These are phyloP conservation scores for Rhizopus arrhizus DNA, from an alignment of 371 early-diverging fungal genomes.

Conservation along the genomic window DNA sequence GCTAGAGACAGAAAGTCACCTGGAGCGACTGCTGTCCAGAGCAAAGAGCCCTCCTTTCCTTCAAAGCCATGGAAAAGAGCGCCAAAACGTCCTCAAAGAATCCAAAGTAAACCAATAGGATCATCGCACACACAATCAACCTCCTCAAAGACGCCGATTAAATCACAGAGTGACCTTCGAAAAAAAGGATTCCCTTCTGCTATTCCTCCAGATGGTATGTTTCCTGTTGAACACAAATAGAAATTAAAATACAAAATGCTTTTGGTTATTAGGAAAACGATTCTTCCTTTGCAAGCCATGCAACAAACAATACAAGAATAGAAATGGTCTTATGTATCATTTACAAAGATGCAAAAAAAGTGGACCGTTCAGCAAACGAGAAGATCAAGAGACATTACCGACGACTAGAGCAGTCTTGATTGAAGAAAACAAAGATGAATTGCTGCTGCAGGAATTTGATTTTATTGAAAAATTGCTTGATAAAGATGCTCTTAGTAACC, in stretches of 20 bases:
- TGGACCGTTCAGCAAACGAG: slow-evolving; percentile 23
- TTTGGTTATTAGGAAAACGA: slow-evolving; percentile 8
- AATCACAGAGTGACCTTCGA: slow-evolving; percentile 9
- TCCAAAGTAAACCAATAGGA: background rate
- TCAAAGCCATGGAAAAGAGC: slow-evolving; percentile 6
- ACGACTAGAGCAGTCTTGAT: background rate
- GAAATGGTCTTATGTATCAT: slow-evolving; percentile 46
- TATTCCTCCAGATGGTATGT: slow-evolving; percentile 13
- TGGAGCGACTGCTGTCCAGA: too few relatives aligned
- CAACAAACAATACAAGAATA: slow-evolving; percentile 49
- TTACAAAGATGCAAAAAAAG: slow-evolving; percentile 43
- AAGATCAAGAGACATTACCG: slow-evolving; percentile 21
- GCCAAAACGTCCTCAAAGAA: slow-evolving; percentile 2
- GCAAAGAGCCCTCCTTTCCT: background rate
- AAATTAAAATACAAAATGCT: background rate
- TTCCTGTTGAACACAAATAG: slow-evolving; percentile 36
- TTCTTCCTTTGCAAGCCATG: slow-evolving; percentile 49
- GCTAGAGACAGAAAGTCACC: background rate
- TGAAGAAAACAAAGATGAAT: slow-evolving; percentile 2
- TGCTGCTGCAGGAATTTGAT: slow-evolving; percentile 3
- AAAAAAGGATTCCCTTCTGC: slow-evolving; percentile 18
- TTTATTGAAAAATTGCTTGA: background rate
- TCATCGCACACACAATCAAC: background rate
- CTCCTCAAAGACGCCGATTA: background rate
- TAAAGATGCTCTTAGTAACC: background rate